Conservation (phyloP, 176 grass and related monocot genomes). For the Ensete ventricosum region DNA sequence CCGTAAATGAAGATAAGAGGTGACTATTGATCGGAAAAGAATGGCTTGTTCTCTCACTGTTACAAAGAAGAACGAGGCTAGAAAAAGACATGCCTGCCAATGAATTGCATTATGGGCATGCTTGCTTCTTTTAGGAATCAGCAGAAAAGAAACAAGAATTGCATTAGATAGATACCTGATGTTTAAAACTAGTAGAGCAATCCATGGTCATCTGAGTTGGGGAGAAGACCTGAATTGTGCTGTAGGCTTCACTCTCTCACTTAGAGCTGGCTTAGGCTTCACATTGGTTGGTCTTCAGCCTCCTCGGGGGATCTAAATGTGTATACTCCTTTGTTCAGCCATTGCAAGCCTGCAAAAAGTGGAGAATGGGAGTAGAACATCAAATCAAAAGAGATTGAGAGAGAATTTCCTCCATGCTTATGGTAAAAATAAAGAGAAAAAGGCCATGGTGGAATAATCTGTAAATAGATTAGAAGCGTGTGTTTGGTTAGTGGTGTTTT, state of each 20-base stretch:
- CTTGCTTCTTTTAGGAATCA: not conserved
- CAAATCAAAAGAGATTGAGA: not conserved
- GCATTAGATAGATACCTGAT: not conserved
- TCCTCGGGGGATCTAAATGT: not conserved
- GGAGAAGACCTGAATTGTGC: not conserved
- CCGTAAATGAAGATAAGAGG: slow-evolving; percentile 18
- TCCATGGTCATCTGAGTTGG: not conserved
- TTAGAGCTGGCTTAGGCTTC: not conserved
- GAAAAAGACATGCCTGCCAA: not conserved
- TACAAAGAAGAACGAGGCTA: not conserved
- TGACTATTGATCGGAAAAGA: not conserved
- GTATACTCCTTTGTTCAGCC: not conserved
- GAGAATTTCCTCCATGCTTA: not conserved
- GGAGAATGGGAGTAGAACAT: too few relatives aligned
- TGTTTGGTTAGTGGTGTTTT: not conserved
- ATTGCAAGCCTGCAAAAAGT: not conserved
- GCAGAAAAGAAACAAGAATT: not conserved
- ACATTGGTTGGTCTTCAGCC: not conserved
- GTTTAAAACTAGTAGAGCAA: not conserved
- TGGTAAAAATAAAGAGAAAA: not conserved
- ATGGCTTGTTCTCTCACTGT: not conserved
- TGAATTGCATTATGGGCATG: not conserved
- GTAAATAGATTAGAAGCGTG: too few relatives aligned
- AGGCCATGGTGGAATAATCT: not conserved
- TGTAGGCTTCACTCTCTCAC: not conserved